A percentile compares a stretch with the other conserved stretches of the same genome.
phyloP scores from a whole-genome alignment of 2,329 filamentous ascomycete genomes.

The Neonectria faginata region DNA sequence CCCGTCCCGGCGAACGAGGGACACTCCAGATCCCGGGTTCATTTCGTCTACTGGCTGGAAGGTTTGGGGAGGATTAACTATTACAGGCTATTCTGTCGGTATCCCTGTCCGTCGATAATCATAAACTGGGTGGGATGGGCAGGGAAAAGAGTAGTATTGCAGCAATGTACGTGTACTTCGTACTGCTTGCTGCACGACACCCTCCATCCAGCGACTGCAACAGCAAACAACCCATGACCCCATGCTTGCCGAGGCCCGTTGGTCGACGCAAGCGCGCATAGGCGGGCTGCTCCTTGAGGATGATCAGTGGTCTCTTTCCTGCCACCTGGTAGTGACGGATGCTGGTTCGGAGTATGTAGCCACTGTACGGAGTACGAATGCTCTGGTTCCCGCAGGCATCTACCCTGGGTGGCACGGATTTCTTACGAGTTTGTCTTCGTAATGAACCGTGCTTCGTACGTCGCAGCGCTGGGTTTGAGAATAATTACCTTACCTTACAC shows the following conservation, averaged over 20 bases:
- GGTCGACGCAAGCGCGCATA: slow-evolving; percentile 11
- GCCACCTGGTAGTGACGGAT: no score
- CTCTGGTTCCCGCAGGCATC: background rate
- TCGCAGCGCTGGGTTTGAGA: background rate
- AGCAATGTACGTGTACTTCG: background rate
- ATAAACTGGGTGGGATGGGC: background rate
- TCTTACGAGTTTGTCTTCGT: background rate
- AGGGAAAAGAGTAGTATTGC: slow-evolving; percentile 10
- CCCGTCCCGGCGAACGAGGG: slow-evolving; percentile 10
- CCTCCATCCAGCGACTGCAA: slow-evolving; percentile 1
- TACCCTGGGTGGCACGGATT: background rate
- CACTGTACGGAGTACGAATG: no score
- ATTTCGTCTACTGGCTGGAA: slow-evolving; percentile 18
- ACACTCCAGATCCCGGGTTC: slow-evolving; percentile 11
- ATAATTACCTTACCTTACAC: background rate
- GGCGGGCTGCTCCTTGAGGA: background rate
- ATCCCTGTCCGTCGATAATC: slow-evolving; percentile 7
- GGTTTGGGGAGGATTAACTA: no score
- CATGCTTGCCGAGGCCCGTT: slow-evolving; percentile 13
- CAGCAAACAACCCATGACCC: background rate
- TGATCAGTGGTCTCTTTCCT: background rate
- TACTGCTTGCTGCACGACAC: slow-evolving; percentile 7
- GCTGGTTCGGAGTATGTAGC: no score
- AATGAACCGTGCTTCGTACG: background rate
- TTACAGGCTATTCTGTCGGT: background rate